These are phyloP conservation scores for Lineolata rhizophorae DNA, from an alignment of 495 filamentous ascomycete species.

Conservation along the genomic window DNA sequence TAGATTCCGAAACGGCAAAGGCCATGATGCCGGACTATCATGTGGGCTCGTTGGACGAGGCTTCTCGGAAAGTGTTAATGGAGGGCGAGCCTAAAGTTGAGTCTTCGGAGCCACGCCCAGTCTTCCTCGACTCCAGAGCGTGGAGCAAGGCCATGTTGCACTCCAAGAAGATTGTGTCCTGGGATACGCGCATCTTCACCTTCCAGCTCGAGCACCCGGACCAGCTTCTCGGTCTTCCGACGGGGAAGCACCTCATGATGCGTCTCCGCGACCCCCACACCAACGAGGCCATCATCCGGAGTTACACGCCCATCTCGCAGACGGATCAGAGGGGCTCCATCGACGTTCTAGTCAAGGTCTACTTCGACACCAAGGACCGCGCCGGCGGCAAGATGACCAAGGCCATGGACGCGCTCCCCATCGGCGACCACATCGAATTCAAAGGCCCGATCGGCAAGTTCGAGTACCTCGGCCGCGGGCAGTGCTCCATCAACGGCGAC, in stretches of 20 bases:
- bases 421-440: conserved; percentile 57
- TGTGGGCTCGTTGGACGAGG: conserved; percentile 51
- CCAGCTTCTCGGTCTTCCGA: conserved; percentile 58
- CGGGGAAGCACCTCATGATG: conserved; percentile 80
- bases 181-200: conserved; percentile 66
- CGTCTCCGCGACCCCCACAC: conserved; percentile 49
- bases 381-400: conserved; percentile 72
- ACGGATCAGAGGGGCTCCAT: conserved; percentile 35
- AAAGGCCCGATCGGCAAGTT: conserved; percentile 87
- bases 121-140: conserved; percentile 46
- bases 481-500: conserved; percentile 36
- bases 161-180: conserved; percentile 43
- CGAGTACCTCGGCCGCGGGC: conserved; percentile 49
- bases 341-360: conserved; percentile 69
- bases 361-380: conserved; percentile 34
- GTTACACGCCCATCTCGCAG: conserved; percentile 74
- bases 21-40: conserved; percentile 80
- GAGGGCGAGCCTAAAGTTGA: conserved; percentile 14
- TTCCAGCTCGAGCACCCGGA: conserved; percentile 54
- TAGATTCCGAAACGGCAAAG: conserved; percentile 84
- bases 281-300: conserved; percentile 53
- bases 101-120: conserved; percentile 22
- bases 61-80: conserved; percentile 29
- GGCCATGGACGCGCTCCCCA: conserved; percentile 48
- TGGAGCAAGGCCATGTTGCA: conserved; percentile 53